Conservation (phyloP, 1,139 yeast species). For the Candida glucosophila region DNA sequence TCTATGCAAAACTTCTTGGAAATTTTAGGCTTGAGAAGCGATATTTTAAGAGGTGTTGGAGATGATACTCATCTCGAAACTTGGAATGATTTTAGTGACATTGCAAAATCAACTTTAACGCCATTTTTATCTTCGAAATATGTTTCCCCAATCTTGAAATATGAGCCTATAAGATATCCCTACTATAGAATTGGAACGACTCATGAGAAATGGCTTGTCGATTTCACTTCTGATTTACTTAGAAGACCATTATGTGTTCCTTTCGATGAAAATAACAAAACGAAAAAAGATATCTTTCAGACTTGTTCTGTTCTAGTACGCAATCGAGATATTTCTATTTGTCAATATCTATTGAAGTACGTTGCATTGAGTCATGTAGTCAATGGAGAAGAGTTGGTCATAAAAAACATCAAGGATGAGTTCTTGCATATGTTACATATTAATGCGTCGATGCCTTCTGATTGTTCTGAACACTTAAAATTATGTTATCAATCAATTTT, state of each 20-base stretch:
- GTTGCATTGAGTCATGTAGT: constrained; percentile 61
- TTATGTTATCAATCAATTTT: constrained; percentile 68
- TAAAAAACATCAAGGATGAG: constrained; percentile 45
- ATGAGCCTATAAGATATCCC: constrained; percentile 25
- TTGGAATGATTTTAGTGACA: constrained; percentile 61
- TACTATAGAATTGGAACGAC: constrained; percentile 25
- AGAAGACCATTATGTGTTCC: constrained; percentile 22
- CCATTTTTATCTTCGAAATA: constrained; percentile 75
- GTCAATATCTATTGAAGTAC: constrained; percentile 74
- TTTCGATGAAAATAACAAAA: constrained; percentile 6
- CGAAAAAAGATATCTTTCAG: constrained; percentile 40
- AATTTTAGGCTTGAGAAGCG: constrained; percentile 46
- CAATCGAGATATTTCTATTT: constrained; percentile 62
- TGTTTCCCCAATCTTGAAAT: constrained; percentile 42
- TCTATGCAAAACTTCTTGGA: constrained; percentile 83
- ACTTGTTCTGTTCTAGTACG: constrained; percentile 62
- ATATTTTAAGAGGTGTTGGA: constrained; percentile 17
- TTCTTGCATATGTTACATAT: constrained; percentile 49
- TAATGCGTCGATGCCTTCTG: constrained; percentile 30
- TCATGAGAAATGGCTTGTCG: constrained; percentile 58
- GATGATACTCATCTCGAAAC: constrained; percentile 20
- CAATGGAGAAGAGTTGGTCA: constrained; percentile 35
- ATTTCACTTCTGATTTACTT: constrained; percentile 58
- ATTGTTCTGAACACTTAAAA: constrained; percentile 47
- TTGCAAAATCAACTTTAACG: constrained; percentile 64